Evolutionary conservation across 1,139 yeast genomes (phyloP), one percentile per base, ranked within the genome.

Genomic region (Pichia sp.): DNA sequence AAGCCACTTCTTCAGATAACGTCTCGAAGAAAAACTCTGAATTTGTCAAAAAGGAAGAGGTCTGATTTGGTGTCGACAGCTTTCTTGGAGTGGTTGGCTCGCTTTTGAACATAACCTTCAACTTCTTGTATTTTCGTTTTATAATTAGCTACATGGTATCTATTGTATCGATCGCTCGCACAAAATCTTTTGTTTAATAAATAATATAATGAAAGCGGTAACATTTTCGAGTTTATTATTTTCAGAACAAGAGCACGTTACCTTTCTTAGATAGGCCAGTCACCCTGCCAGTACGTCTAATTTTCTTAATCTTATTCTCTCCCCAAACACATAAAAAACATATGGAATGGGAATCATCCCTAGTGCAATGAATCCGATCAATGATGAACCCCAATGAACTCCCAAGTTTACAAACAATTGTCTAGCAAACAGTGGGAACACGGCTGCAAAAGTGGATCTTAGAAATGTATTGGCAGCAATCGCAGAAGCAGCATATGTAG

Each of bases 391-490:
- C 90, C 90, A 85, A 52, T 73, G 73, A 3, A 78, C 75, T 0
- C 87, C 90, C 15, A 65, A 46, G 36, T 59, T 61, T 50, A 70
- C 65, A 67, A 78, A 84, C 74, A 87, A 72, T 55, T 80, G 80
- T 29, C 80, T 73, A 2, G 86, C 82, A 68, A 88, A 88, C 44
- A 89, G 71, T 1, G 96, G 96, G 71, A 90, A 87, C 1, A 86
- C 81, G 7, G 88, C 87, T 5, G 90, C 90, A 72, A 85, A 73
- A 2, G 80, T 63, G 54, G 87, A 84, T 65, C 96, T 77, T 54
- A 84, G 72, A 58, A 88, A 78, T 38, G 88, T 82, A 67, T 85
- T 87, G 10, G 92, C 90, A 5, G 95, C 95, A 68, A 88, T 76
- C 0, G 90, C 95, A 10, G 90, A 82, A 0, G 96, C 96, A 10